These are phyloP conservation scores for Cochliopodium minus DNA, from an alignment of 208 protist genomes.

Conservation along the genomic window DNA sequence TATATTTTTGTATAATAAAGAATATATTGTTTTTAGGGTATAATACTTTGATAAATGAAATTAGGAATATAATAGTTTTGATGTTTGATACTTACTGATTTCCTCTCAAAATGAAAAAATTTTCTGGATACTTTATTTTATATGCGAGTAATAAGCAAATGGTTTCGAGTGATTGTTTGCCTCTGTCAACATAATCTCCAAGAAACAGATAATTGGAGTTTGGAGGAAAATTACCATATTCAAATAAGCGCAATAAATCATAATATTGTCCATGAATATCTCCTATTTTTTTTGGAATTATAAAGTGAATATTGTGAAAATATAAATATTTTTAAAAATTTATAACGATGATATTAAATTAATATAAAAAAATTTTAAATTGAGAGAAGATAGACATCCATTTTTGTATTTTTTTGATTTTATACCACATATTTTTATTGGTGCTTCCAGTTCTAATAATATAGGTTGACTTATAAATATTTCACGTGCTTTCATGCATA, in stretches of 20 bases:
- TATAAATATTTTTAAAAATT: no score
- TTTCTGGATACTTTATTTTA: slow-evolving; percentile 96
- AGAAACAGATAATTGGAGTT: slow-evolving; percentile 98
- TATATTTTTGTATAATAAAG: no score
- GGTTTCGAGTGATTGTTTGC: slow-evolving; percentile 92
- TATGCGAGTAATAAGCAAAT: slow-evolving; percentile 90
- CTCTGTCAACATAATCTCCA: slow-evolving; percentile 98
- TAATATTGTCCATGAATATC: slow-evolving; percentile 99
- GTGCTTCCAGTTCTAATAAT: slow-evolving; percentile 63
- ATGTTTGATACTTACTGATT: no score
- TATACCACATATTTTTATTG: slow-evolving; percentile 67
- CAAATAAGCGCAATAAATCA: slow-evolving; percentile 97
- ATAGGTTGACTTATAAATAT: slow-evolving; percentile 58
- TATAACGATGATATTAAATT: no score
- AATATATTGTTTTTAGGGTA: no score
- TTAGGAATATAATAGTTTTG: no score
- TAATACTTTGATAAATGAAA: no score
- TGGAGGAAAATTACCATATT: slow-evolving; percentile 95
- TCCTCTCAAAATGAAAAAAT: slow-evolving; percentile 97
- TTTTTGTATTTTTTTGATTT: no score
- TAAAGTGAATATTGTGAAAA: neutral
- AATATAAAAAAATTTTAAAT: no score
- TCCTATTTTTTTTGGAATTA: slow-evolving; percentile 26
- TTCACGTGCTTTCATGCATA: slow-evolving; percentile 52
- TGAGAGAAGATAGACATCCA: no score